These are phyloP conservation scores for Orbilia javanica DNA, from an alignment of 2,329 filamentous ascomycete genomes.

Conservation along the genomic window DNA sequence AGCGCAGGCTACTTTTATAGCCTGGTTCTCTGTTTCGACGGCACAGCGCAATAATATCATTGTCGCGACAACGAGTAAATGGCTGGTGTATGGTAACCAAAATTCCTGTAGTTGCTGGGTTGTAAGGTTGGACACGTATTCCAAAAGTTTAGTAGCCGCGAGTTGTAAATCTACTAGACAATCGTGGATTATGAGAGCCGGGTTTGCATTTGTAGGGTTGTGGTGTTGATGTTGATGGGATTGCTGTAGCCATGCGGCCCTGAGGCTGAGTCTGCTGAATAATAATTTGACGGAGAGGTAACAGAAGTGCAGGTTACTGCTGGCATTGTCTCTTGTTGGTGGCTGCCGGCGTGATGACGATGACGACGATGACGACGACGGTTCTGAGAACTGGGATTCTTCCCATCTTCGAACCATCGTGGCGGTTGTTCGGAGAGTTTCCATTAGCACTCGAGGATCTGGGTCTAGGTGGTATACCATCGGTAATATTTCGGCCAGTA, in stretches of 20 bases:
- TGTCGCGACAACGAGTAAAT: constrained; percentile 68
- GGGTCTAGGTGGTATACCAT: constrained; percentile 54
- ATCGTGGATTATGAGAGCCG: constrained; percentile 64
- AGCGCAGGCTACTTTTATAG: constrained; percentile 42
- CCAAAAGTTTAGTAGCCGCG: constrained; percentile 62
- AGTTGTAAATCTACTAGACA: constrained; percentile 69
- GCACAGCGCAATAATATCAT: constrained; percentile 70
- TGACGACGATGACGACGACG: not conserved
- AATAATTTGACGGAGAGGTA: constrained; percentile 69
- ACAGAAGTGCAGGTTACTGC: constrained; percentile 69
- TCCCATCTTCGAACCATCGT: constrained; percentile 47
- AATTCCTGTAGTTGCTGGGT: constrained; percentile 68
- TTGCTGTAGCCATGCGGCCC: constrained; percentile 67
- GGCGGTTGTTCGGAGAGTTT: constrained; percentile 28
- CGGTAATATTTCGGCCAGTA: constrained; percentile 61
- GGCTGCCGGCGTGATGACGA: not conserved
- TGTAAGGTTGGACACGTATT: constrained; percentile 68
- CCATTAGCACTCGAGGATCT: constrained; percentile 19
- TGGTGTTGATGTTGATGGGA: constrained; percentile 49
- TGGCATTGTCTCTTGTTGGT: constrained; percentile 25
- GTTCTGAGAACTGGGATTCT: not conserved
- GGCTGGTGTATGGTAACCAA: constrained; percentile 69
- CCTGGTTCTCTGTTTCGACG: constrained; percentile 66
- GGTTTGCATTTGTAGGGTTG: constrained; percentile 22
- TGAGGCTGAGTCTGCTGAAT: constrained; percentile 66